Evolutionary conservation across 306 rosid species (phyloP), one percentile per base, ranked within the genome.

Genomic region (Luffa aegyptiaca): DNA sequence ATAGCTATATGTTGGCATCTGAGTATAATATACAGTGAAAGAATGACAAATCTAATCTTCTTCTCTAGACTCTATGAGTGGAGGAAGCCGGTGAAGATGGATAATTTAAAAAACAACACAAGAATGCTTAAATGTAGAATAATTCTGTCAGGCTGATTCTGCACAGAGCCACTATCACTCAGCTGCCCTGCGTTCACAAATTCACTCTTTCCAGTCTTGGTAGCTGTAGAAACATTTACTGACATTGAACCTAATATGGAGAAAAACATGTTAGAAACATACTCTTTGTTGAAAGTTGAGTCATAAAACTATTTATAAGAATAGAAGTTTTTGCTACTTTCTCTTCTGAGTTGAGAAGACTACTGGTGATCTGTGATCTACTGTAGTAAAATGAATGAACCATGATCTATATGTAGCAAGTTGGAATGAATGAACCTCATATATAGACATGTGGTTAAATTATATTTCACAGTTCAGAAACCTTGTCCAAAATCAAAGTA

Each of bases 181-280:
- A 89, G 33, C 76, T 93, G 90, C 66, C 97, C 94, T 13, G 97
- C 86, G 55, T 89, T 93, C 48, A 95, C 97, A 78, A 10, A 91
- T 81, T 93, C 97, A 68, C 93, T 93, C 80, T 84, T 88, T 57
- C 97, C 90, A 0, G 89, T 86, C 55, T 88, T 91, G 33, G 88
- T 64, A 58, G 90, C 65, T 61, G 97, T 87, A 33, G 99, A 88
- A 56, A 96, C 98, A 81, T 96, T 96, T 81, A 96, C 96, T 1
- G 99, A 79, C 80, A 68, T 80, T 4, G 98, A 87, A 86, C 99
- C 99, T 96, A 64, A 48, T 53, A 71, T 33, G 7, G 61, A 83
- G 48, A 53, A 75, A 66, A 75, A 31, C 12, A 35, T 36, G 45
- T 78, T 31, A 85, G 46, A 69, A 31, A 21, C 55, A 6, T 66